Percentiles rank a stretch among this genome's conserved stretches.
These are phyloP conservation scores for Suillus subluteus DNA, from an alignment of 768 basidiomycete species.

Conservation along the genomic window DNA sequence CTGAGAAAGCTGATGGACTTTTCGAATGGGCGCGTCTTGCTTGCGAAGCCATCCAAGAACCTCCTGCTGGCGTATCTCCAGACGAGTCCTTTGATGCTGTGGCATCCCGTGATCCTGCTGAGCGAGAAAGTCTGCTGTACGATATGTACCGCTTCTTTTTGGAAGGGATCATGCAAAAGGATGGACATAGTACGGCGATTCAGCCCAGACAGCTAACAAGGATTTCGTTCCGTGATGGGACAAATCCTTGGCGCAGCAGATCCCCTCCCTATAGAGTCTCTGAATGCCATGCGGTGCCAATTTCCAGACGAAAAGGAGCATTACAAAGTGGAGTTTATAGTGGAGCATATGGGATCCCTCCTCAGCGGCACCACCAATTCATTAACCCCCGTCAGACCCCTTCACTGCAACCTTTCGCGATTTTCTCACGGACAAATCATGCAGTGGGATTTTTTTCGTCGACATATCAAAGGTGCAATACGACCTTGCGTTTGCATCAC, in stretches of 20 bases:
- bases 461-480: constrained; percentile 18
- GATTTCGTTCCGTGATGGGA: constrained; percentile 12
- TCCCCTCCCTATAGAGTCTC: constrained; percentile 9
- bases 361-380: constrained; percentile 15
- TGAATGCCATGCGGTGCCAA: constrained; percentile 7
- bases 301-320: constrained; percentile 3
- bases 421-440: constrained; percentile 22
- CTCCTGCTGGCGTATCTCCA: constrained; percentile 2
- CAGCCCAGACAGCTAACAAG: background rate
- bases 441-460: constrained; percentile 19
- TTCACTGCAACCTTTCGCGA: constrained; percentile 35
- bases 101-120: background rate
- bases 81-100: constrained; percentile 7
- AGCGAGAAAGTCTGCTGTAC: background rate
- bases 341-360: constrained; percentile 14
- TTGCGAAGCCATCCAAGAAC: constrained; percentile 11
- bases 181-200: background rate
- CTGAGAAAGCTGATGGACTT: constrained; percentile 12
- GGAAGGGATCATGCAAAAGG: constrained; percentile 2
- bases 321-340: constrained; percentile 10
- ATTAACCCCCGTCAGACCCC: constrained; percentile 15
- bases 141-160: constrained; percentile 12
- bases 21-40: constrained; percentile 17
- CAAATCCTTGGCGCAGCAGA: background rate
- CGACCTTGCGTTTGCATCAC: constrained; percentile 24